Conservation (phyloP, 1,284 basidiomycete species). For the Hypsizygus ulmarius region DNA sequence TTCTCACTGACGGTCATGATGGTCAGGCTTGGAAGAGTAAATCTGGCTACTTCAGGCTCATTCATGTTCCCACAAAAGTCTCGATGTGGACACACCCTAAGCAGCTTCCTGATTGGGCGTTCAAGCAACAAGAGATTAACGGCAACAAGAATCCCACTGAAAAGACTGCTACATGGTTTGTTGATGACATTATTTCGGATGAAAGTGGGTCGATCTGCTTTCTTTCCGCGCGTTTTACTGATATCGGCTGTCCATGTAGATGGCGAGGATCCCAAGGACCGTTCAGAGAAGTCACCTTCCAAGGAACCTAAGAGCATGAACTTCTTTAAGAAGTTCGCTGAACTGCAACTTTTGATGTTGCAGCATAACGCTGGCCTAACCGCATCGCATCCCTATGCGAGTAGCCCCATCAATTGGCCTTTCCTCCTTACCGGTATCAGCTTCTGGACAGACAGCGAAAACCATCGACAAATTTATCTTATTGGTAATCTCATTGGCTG, state of each 20-base stretch:
- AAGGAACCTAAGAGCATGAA: conserved; percentile 80
- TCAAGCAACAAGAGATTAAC: conserved; percentile 96
- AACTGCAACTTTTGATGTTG: conserved; percentile 94
- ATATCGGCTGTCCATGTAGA: conserved; percentile 31
- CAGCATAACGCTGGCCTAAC: conserved; percentile 97
- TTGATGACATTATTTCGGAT: conserved; percentile 77
- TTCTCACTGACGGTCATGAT: conserved; percentile 69
- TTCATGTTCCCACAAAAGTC: conserved; percentile 90
- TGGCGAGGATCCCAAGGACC: conserved; percentile 55
- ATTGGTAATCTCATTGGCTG: conserved; percentile 93
- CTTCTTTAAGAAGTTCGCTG: conserved; percentile 94
- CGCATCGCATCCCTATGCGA: conserved; percentile 94
- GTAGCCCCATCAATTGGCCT: conserved; percentile 95
- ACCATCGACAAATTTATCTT: conserved; percentile 92
- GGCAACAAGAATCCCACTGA: conserved; percentile 93
- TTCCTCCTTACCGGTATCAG: conserved; percentile 94
- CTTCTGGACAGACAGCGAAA: conserved; percentile 92
- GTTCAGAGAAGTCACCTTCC: conserved; percentile 42
- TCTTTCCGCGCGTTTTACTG: conserved; percentile 4
- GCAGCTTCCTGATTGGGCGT: conserved; percentile 93
- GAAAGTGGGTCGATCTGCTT: conserved; percentile 50
- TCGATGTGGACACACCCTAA: conserved; percentile 90
- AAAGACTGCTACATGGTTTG: conserved; percentile 84
- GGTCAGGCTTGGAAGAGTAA: conserved; percentile 89
- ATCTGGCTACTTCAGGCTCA: conserved; percentile 84